These are phyloP conservation scores for Onygenales sp. DNA, from an alignment of 2,329 filamentous ascomycete species.

Conservation along the genomic window DNA sequence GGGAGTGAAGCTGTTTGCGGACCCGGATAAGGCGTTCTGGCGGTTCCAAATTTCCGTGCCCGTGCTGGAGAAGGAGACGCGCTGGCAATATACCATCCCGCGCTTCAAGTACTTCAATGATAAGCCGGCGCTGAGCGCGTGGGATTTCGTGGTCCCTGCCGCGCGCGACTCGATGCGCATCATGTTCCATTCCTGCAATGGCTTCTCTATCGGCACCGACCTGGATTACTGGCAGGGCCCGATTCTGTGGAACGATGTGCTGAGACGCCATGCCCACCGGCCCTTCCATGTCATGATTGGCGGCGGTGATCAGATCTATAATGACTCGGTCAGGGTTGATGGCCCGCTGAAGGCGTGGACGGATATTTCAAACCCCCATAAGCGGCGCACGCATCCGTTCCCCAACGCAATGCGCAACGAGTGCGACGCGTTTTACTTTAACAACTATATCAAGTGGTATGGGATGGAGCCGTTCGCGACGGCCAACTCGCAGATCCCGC, in stretches of 20 bases:
- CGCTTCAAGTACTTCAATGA: slow-evolving; percentile 52
- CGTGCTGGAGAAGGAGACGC: slow-evolving; percentile 61
- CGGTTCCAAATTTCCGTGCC: slow-evolving; percentile 50
- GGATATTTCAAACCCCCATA: slow-evolving; percentile 49
- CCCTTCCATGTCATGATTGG: slow-evolving; percentile 68
- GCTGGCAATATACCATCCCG: slow-evolving; percentile 69
- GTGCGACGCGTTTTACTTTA: slow-evolving; percentile 54
- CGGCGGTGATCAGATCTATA: slow-evolving; percentile 79
- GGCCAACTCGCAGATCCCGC: slow-evolving; percentile 53
- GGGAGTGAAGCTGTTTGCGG: slow-evolving; percentile 51
- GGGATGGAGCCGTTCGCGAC: slow-evolving; percentile 53
- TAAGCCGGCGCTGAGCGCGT: slow-evolving; percentile 44
- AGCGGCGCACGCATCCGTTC: slow-evolving; percentile 52
- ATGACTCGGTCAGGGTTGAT: slow-evolving; percentile 69
- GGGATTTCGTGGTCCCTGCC: slow-evolving; percentile 49
- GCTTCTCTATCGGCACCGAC: slow-evolving; percentile 57
- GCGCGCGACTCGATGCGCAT: slow-evolving; percentile 57
- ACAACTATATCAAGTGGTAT: slow-evolving; percentile 59
- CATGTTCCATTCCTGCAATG: slow-evolving; percentile 62
- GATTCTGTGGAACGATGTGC: slow-evolving; percentile 55
- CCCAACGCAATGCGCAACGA: slow-evolving; percentile 52
- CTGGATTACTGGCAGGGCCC: slow-evolving; percentile 53
- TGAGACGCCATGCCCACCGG: slow-evolving; percentile 48
- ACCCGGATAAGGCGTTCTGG: slow-evolving; percentile 50
- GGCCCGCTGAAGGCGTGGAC: slow-evolving; percentile 67